A percentile compares a stretch with the other conserved stretches of the same genome.
phyloP scores from a whole-genome alignment of 768 basidiomycete species.

The Neoboletus brunneissimus region DNA sequence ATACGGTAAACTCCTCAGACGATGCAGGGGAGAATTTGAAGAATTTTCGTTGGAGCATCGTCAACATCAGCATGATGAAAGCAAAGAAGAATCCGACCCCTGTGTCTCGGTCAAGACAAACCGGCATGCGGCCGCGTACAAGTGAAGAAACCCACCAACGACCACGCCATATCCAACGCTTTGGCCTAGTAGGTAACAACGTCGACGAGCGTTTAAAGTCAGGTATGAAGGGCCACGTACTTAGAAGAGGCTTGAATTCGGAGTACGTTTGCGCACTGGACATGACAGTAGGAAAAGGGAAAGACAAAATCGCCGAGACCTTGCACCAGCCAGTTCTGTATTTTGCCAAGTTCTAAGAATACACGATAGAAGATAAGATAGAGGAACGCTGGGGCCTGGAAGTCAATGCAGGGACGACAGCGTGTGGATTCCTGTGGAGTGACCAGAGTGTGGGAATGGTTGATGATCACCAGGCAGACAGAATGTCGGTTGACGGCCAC shows the following conservation, averaged over 20 bases:
- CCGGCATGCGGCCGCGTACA: not conserved
- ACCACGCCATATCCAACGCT: conserved; percentile 51
- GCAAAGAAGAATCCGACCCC: conserved; percentile 54
- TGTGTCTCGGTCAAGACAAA: conserved; percentile 9
- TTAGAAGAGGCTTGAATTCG: conserved; percentile 41
- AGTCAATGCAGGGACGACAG: not conserved
- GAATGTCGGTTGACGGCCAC: not conserved
- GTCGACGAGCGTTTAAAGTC: not conserved
- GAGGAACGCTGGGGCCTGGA: not conserved
- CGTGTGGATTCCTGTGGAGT: not conserved
- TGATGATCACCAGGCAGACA: not conserved
- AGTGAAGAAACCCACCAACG: conserved; percentile 34
- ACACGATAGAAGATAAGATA: conserved; percentile 4
- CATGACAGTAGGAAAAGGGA: conserved; percentile 5
- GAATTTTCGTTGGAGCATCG: conserved; percentile 45
- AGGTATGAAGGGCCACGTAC: conserved; percentile 21
- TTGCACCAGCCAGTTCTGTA: conserved; percentile 1
- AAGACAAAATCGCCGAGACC: not conserved
- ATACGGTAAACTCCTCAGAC: conserved; percentile 50
- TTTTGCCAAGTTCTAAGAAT: conserved; percentile 5
- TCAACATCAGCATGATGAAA: conserved; percentile 44
- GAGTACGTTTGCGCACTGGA: conserved; percentile 22
- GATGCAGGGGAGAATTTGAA: conserved; percentile 44
- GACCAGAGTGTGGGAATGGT: not conserved
- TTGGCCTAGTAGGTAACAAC: conserved; percentile 30